Evolutionary conservation across 768 basidiomycete species (phyloP).

Genomic region (Pleurotus platypus): DNA sequence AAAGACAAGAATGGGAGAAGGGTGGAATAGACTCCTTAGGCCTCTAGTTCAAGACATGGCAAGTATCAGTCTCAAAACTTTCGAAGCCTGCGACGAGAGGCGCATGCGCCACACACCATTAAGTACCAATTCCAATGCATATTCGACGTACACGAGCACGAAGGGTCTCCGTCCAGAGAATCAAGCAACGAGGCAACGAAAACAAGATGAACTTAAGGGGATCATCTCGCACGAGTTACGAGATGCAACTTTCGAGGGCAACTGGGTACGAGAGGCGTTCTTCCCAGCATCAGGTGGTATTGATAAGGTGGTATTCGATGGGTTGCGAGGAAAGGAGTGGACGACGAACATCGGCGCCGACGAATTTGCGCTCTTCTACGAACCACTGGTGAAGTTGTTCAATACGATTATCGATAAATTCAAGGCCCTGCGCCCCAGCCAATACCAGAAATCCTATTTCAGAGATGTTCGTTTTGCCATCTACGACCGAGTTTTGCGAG

Average conservation of each 20-base stretch:
- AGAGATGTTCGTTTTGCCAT: neutral
- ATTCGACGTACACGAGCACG: too few relatives aligned
- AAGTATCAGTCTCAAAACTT: too few relatives aligned
- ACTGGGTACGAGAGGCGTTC: neutral
- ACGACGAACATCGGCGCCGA: neutral
- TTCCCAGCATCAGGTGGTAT: neutral
- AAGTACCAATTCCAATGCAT: too few relatives aligned
- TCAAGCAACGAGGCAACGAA: neutral
- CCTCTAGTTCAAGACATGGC: too few relatives aligned
- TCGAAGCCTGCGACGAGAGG: too few relatives aligned
- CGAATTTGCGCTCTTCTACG: neutral
- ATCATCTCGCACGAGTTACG: neutral
- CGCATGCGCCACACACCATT: too few relatives aligned
- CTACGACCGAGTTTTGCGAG: neutral
- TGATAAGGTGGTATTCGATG: neutral
- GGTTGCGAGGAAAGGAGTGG: neutral
- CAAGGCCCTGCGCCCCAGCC: neutral
- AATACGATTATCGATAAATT: neutral
- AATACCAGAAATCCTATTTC: neutral
- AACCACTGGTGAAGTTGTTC: neutral
- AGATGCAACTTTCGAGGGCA: neutral
- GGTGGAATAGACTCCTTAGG: too few relatives aligned
- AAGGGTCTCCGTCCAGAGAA: too few relatives aligned
- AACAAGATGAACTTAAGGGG: neutral
- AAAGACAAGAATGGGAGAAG: too few relatives aligned